Conservation (phyloP, 495 filamentous ascomycete genomes). For the Hypoxylon rickii region DNA sequence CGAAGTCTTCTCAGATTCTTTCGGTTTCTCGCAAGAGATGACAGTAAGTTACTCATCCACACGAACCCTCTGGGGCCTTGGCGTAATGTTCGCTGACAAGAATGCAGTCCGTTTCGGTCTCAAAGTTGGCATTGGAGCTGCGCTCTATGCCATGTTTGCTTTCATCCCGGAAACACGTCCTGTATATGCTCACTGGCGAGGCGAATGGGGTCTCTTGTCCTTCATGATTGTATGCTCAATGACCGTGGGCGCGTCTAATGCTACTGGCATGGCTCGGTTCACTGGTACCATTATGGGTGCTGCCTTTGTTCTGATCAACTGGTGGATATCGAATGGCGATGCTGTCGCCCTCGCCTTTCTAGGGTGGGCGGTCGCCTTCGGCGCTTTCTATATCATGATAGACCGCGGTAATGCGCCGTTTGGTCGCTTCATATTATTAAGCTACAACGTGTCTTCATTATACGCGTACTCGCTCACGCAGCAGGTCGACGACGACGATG, state of each 20-base stretch:
- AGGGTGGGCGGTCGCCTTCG: constrained; percentile 78
- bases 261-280: constrained; percentile 83
- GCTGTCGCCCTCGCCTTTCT: constrained; percentile 72
- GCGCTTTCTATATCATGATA: constrained; percentile 87
- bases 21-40: constrained; percentile 53
- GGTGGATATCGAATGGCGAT: constrained; percentile 74
- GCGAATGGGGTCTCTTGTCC: constrained; percentile 94
- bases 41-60: constrained; percentile 52
- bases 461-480: constrained; percentile 91
- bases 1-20: constrained; percentile 44
- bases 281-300: constrained; percentile 87
- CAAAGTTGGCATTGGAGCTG: constrained; percentile 89
- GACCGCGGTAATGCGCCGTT: constrained; percentile 83
- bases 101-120: constrained; percentile 77
- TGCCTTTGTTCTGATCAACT: constrained; percentile 71
- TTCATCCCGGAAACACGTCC: constrained; percentile 80
- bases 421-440: constrained; percentile 89
- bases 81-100: too few species aligned
- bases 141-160: constrained; percentile 82
- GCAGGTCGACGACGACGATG: constrained; percentile 74
- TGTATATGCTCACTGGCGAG: constrained; percentile 84
- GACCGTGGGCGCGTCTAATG: constrained; percentile 95
- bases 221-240: constrained; percentile 99
- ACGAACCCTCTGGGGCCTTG: too few species aligned
- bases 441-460: constrained; percentile 94